Evolutionary conservation across 352 stramenopile species (phyloP), one percentile per base, ranked within the genome.

Genomic region (Pythium monospermum): DNA sequence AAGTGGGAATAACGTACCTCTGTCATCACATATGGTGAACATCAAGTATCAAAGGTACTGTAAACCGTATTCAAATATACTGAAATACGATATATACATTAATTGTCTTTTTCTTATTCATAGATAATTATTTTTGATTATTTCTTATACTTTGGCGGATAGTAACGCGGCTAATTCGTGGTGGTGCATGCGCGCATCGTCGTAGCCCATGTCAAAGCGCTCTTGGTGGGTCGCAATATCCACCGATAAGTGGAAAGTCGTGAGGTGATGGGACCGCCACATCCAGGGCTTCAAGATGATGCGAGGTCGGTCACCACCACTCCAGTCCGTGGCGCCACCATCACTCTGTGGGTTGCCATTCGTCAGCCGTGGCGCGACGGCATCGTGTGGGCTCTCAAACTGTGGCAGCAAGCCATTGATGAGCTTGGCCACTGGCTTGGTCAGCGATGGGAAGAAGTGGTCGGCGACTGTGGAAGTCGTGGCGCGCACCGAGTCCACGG

Each of bases 231-330:
- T 72, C 15, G 27, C 53, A 13, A 85, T 40, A 45, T 84, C 59
- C 7, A 85, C 71, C 18, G 71, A 77, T 39, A 87, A 59, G 57
- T 87, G 76, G 55, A 78, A 87, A 19, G 73, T 48, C 8, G 57
- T 54, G 10, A 85, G 25, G 39, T 69, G 57, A 31, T 81, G 73
- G 13, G 68, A 70, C 37, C 73, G 71, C 73, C 73, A 87, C 42
- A 65, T 82, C 71, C 72, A 87, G 16, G 76, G 76, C 45, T 73
- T 78, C 18, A 87, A 68, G 27, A 87, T 61, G 41, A 86, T 62
- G 16, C 66, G 61, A 48, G 66, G 40, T 52, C 49, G 57, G n/a
- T n/a, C n/a, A n/a, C n/a, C n/a, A 41, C 40, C n/a, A 40, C 23
- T 31, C 23, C 15, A 12, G 16, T 49, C 3, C 28, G n/a, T 22